Percentiles rank a stretch among this genome's conserved stretches.
Conservation (phyloP, 1,139 yeast genomes). For the Scheffersomyces lignicola region DNA sequence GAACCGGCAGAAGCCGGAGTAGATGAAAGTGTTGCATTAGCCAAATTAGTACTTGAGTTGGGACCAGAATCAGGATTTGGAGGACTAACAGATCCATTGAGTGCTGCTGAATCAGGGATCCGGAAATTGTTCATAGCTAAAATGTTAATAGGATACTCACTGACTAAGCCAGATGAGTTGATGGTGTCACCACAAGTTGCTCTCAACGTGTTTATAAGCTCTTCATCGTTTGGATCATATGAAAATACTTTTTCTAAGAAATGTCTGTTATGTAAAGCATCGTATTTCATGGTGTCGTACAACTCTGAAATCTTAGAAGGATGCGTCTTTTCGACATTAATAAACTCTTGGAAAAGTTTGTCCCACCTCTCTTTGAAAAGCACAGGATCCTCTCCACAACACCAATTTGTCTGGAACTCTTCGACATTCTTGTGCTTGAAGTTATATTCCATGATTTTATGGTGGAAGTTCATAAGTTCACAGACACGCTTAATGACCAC, state of each 20-base stretch:
- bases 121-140: slow-evolving; percentile 77
- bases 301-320: slow-evolving; percentile 96
- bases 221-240: slow-evolving; percentile 59
- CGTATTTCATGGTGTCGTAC: slow-evolving; percentile 98
- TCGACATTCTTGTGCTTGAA: slow-evolving; percentile 67
- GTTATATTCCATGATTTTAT: slow-evolving; percentile 79
- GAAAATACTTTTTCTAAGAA: slow-evolving; percentile 82
- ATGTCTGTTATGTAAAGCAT: slow-evolving; percentile 91
- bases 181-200: slow-evolving; percentile 51
- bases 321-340: slow-evolving; percentile 92
- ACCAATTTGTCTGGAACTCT: slow-evolving; percentile 80
- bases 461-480: slow-evolving; percentile 92
- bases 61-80: slow-evolving; percentile 12
- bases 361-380: slow-evolving; percentile 97
- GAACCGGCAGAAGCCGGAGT: slow-evolving; percentile 60
- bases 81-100: slow-evolving; percentile 15
- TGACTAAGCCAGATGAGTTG: slow-evolving; percentile 64
- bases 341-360: slow-evolving; percentile 88
- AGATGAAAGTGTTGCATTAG: slow-evolving; percentile 21
- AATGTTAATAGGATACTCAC: slow-evolving; percentile 77
- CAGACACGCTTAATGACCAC: slow-evolving; percentile 91
- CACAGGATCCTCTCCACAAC: slow-evolving; percentile 93
- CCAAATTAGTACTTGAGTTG: slow-evolving; percentile 31
- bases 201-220: slow-evolving; percentile 36
- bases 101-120: slow-evolving; percentile 32